Conservation (phyloP, 176 grass and related monocot species). For the Aegilops longissima region DNA sequence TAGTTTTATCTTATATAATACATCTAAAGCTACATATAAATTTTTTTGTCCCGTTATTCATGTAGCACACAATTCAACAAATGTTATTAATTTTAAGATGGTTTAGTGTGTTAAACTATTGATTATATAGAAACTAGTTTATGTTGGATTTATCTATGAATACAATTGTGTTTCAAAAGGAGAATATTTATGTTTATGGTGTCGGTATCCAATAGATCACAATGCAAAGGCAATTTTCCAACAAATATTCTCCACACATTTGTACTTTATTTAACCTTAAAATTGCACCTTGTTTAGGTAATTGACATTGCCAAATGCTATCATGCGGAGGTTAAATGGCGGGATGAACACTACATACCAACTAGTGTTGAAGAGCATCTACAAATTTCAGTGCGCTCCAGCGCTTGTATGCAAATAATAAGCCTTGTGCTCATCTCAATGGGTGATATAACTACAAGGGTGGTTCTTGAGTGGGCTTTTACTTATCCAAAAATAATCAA, state of each 20-base stretch:
- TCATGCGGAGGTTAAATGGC: background rate
- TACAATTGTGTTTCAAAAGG: background rate
- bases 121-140: too few species aligned
- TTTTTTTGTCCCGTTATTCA: background rate
- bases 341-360: conserved; percentile 1
- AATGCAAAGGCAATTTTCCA: background rate
- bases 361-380: background rate
- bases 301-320: background rate
- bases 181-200: background rate
- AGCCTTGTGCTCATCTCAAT: background rate
- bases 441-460: background rate
- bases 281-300: background rate
- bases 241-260: background rate
- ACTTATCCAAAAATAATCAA: background rate
- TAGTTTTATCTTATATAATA: too few species aligned
- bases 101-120: background rate
- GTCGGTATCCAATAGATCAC: background rate
- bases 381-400: background rate
- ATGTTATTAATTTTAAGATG: background rate
- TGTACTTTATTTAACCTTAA: background rate
- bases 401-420: conserved; percentile 12
- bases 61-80: background rate
- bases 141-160: too few species aligned
- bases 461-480: background rate
- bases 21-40: background rate